Evolutionary conservation across 257 asterid species (phyloP), one percentile per base, ranked within the genome.

Genomic region (Coffea eugenioides): DNA sequence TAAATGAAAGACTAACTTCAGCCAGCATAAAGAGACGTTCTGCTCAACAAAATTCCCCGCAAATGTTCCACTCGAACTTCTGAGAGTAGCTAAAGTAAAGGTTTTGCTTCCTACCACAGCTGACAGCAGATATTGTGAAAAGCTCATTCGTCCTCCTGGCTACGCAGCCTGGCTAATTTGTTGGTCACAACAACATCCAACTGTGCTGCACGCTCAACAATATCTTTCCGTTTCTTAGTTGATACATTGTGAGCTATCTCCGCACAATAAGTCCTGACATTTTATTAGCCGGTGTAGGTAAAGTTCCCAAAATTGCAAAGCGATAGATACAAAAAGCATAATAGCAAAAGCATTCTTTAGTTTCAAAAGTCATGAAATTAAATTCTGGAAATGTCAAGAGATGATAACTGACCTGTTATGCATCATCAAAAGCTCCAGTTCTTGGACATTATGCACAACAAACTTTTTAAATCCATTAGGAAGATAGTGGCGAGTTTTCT

Each of bases 401-500:
- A 59, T 18, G 20, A 67, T 23, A 25, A 36, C 77, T 8, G 61
- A 87, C 90, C 90, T 87, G 89, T 87, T 87, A 83, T 87, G 90
- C 90, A 87, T 87, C 89, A 87, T 87, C 82, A 87, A 69, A 69
- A 87, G 80, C 83, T 87, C 90, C 68, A 87, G 80, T 45, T 87
- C 90, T 34, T 81, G 68, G 65, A 81, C 85, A 43, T 87, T 87
- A 72, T 87, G 88, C 69, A 87, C 90, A n/a, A 87, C 83, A 59
- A 87, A 87, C 39, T 87, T 87, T 79, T 87, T 87, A 62, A 87
- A 87, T 27, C 90, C 90, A 49, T 87, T 87, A n/a, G 90, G 90
- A 20, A 87, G 88, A 79, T 80, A 84, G 52, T 84, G 88, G 23
- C 90, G 83, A 31, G 90, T 86, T 73, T 82, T 84, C 83, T 86